Base-by-base conservation (phyloP, 768 basidiomycete genomes). In the Lactarius hatsudake region DNA sequence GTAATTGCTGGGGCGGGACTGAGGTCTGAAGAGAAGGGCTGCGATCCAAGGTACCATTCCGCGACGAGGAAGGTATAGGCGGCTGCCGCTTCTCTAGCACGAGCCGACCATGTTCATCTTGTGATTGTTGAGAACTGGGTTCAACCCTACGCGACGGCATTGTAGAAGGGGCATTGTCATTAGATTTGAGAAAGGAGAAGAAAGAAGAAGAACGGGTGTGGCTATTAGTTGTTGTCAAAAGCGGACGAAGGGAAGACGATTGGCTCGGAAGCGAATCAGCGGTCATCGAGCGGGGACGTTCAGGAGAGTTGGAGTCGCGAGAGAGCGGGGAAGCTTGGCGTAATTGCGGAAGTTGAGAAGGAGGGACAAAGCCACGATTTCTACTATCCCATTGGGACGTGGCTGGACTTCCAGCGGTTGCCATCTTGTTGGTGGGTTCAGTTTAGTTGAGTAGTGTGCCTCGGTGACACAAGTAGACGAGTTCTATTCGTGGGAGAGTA, bases 191-290 rank as follows among this genome's bases (percentile, higher is more conserved):
- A 74, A 88, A 87, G 20, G 86, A 83, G 75, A 89, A 89, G 79
- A 87, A 86, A 32, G 87, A 89, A 8, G 84, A 77, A n/a, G 86
- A 80, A 48, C 87, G 84, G 42, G 81, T 71, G 73, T 88, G 87
- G 17, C 74, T 63, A 58, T 66, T 45, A 13, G 72, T 61, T 15
- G 73, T 68, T 73, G 77, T 65, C 69, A 61, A 54, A 9, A 65
- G 65, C 13, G 69, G 62, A 2, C 62, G 69, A 23, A 59, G 59
- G 45, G 71, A 36, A 36, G 68, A 26, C 5, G 70, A 18, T 20
- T 61, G 63, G 40, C 67, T 18, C 1, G 70, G n/a, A 15, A 38
- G 53, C 1, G 55, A 40, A 38, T 48, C 48, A 34, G 40, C 9
- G 20, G 56, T n/a, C 55, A 59, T 61, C 18, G 74, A 59, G 20